Base-by-base conservation (phyloP, 345 rosid genomes). In the Pseudoturritis turrita region DNA sequence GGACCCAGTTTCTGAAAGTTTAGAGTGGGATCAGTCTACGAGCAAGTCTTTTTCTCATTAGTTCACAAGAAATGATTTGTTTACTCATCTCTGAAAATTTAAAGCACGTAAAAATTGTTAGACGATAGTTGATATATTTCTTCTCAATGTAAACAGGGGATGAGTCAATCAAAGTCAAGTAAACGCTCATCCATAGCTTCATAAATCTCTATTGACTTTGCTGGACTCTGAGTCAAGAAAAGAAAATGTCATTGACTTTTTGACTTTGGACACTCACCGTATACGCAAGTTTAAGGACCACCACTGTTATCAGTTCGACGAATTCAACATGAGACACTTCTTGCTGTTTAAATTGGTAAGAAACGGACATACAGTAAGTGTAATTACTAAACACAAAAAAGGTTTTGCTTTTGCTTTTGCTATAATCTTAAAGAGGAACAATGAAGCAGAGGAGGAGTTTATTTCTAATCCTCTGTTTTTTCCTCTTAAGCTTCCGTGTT, bases 391-490 rank as follows among this genome's bases (percentile, higher is more conserved):
- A n/a, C n/a, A n/a, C n/a, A 28, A 45, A 17, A 15, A 23, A 25
- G 17, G 10, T 26, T 15, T 62, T 1, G n/a, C n/a, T n/a, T n/a
- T n/a, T n/a, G 40, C 11, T 29, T 28, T 62, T 11, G 6, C 54
- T 3, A 4, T 11, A 6, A 52, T 40, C 53, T 55, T 28, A 0
- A 18, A n/a, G n/a, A 68, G 44, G 22, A 65, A 52, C 23, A n/a
- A n/a, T n/a, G 73, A 68, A 28, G n/a, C 54, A 55, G n/a, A n/a
- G n/a, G 55, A 55, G 10, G 54, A 28, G 2, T 19, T 10, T 55
- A 6, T 41, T 68, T 29, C 21, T 55, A 18, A 13, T 56, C 6
- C 43, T 68, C 73, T 55, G 73, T 44, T 68, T 29, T 68, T 22
- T 55, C 33, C 12, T 68, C 33, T 25, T 68, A 5, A 54, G 60